Evolutionary conservation across 1,284 basidiomycete species (phyloP).

Genomic region (Fomitopsis schrenkii): DNA sequence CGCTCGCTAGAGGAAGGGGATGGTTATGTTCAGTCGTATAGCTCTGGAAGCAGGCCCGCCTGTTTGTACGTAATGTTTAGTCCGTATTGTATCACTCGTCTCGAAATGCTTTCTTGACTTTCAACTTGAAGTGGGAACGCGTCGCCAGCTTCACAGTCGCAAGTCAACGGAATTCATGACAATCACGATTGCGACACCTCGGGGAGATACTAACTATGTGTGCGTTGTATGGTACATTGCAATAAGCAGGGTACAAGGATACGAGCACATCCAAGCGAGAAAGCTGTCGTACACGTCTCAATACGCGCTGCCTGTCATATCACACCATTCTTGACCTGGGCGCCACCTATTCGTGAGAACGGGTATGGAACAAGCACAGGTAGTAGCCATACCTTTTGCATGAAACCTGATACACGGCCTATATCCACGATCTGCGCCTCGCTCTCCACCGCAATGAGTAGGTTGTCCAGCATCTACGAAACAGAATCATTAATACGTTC

Average conservation of each 20-base stretch:
- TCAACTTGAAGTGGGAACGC: too few relatives aligned
- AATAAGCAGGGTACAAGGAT: neutral
- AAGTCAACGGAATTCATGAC: too few relatives aligned
- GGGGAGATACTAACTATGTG: neutral
- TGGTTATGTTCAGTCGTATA: neutral
- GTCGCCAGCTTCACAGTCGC: too few relatives aligned
- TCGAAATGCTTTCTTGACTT: neutral
- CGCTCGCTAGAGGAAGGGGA: neutral
- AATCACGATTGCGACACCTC: too few relatives aligned
- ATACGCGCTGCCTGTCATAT: slow-evolving; percentile 36
- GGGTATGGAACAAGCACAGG: neutral
- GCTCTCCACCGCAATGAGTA: slow-evolving; percentile 86
- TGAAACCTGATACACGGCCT: slow-evolving; percentile 82
- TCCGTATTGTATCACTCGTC: neutral
- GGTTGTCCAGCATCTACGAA: slow-evolving; percentile 78
- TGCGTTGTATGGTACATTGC: slow-evolving; percentile 9
- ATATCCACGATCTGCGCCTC: slow-evolving; percentile 84
- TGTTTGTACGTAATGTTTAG: slow-evolving; percentile 1
- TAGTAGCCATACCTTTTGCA: slow-evolving; percentile 61
- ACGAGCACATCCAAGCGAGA: slow-evolving; percentile 4
- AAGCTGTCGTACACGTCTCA: neutral
- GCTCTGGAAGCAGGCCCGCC: neutral
- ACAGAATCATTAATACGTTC: neutral
- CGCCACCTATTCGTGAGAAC: slow-evolving; percentile 7
- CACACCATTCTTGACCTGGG: slow-evolving; percentile 64